These are phyloP conservation scores for Rehmannia glutinosa DNA, from an alignment of 257 asterid species.

Conservation along the genomic window DNA sequence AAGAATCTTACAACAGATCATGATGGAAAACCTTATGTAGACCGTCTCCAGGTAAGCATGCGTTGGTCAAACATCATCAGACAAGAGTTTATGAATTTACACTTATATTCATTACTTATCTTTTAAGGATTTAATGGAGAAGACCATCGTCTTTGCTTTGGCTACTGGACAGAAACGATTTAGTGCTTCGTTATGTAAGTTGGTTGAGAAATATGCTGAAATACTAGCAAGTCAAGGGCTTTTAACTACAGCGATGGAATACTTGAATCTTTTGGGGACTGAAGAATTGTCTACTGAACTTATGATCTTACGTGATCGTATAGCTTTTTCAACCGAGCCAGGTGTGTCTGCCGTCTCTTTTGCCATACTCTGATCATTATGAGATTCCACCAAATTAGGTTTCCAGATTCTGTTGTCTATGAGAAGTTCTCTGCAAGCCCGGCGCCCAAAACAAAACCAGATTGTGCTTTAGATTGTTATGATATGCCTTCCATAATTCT, in stretches of 20 bases:
- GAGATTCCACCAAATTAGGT: not conserved
- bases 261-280: slow-evolving; percentile 83
- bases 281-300: slow-evolving; percentile 90
- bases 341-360: slow-evolving; percentile 40
- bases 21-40: slow-evolving; percentile 77
- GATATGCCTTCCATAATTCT: no score
- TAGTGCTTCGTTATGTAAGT: slow-evolving; percentile 75
- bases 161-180: slow-evolving; percentile 84
- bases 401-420: not conserved
- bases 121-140: slow-evolving; percentile 90
- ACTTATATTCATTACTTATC: slow-evolving; percentile 7
- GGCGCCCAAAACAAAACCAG: not conserved
- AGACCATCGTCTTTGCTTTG: slow-evolving; percentile 84
- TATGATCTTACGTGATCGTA: slow-evolving; percentile 76
- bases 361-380: not conserved
- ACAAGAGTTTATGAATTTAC: slow-evolving; percentile 4
- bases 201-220: slow-evolving; percentile 95
- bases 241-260: slow-evolving; percentile 85
- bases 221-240: slow-evolving; percentile 95
- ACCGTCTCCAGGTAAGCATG: slow-evolving; percentile 69
- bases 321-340: slow-evolving; percentile 64
- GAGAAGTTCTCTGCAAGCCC: not conserved
- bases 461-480: not conserved
- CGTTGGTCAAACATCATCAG: slow-evolving; percentile 6
- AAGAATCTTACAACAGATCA: slow-evolving; percentile 54